Conservation (phyloP, 495 filamentous ascomycete genomes). For the Corynascus novoguineensis region DNA sequence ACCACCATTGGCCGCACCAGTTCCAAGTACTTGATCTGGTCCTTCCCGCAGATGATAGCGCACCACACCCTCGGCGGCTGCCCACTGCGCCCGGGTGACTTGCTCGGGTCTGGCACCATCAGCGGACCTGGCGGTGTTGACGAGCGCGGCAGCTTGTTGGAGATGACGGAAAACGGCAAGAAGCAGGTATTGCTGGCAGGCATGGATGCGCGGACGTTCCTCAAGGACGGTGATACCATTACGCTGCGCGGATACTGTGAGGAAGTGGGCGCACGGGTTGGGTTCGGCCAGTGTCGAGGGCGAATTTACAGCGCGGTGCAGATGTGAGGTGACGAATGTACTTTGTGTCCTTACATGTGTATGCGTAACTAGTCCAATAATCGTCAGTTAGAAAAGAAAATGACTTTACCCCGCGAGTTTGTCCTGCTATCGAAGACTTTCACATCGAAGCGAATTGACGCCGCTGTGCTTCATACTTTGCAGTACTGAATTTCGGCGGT, state of each 20-base stretch:
- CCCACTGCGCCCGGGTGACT: slow-evolving; percentile 71
- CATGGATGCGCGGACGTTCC: slow-evolving; percentile 66
- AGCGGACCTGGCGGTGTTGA: slow-evolving; percentile 56
- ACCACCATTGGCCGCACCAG: slow-evolving; percentile 62
- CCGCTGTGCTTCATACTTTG: no score
- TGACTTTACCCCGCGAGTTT: no score
- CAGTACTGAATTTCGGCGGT: no score
- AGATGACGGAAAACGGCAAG: slow-evolving; percentile 66
- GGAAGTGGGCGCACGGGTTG: slow-evolving; percentile 55
- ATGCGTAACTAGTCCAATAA: not conserved
- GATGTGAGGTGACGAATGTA: not conserved
- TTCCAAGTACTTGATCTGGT: slow-evolving; percentile 73
- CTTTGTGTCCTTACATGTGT: not conserved
- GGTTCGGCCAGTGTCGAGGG: slow-evolving; percentile 68
- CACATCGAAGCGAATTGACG: no score
- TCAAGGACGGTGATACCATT: slow-evolving; percentile 81
- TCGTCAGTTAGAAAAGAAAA: no score
- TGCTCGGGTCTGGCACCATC: slow-evolving; percentile 88
- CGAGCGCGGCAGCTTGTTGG: slow-evolving; percentile 70
- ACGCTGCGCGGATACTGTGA: slow-evolving; percentile 60
- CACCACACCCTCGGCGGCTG: slow-evolving; percentile 88
- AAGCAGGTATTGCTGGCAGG: slow-evolving; percentile 59
- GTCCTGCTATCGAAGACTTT: no score
- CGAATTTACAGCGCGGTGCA: slow-evolving; percentile 39
- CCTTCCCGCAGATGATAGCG: slow-evolving; percentile 90